These are phyloP conservation scores for Coemansia sp. DNA, from an alignment of 371 early-diverging fungal species.

Conservation along the genomic window DNA sequence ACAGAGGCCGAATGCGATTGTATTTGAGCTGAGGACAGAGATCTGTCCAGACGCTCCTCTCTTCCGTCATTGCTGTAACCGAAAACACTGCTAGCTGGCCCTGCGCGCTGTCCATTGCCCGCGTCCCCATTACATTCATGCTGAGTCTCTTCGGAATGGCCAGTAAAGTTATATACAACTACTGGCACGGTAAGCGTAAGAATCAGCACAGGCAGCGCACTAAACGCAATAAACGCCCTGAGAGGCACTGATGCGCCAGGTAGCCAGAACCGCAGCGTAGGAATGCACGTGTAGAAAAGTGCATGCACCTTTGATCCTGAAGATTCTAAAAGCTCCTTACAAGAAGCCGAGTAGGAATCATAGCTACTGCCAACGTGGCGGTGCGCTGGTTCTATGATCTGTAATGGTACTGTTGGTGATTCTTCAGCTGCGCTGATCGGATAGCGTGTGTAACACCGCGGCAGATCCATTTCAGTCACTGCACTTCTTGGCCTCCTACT, in stretches of 20 bases:
- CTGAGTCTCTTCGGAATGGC: background rate
- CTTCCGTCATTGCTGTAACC: background rate
- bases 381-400: background rate
- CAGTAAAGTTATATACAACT: conserved; percentile 4
- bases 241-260: conserved; percentile 16
- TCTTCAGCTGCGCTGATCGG: background rate
- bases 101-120: background rate
- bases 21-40: background rate
- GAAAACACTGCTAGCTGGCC: background rate
- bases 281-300: conserved; percentile 23
- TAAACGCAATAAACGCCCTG: conserved; percentile 32
- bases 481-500: background rate
- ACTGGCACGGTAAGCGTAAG: conserved; percentile 54
- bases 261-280: conserved; percentile 42
- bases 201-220: conserved; percentile 45
- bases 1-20: background rate
- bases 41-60: background rate
- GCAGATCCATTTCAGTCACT: background rate
- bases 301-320: background rate
- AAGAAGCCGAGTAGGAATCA: background rate
- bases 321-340: conserved; percentile 1
- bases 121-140: background rate
- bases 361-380: background rate
- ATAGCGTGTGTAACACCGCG: background rate
- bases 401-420: background rate